Evolutionary conservation across 179 eudicot species (phyloP).

Genomic region (Amaranthus tricolor): DNA sequence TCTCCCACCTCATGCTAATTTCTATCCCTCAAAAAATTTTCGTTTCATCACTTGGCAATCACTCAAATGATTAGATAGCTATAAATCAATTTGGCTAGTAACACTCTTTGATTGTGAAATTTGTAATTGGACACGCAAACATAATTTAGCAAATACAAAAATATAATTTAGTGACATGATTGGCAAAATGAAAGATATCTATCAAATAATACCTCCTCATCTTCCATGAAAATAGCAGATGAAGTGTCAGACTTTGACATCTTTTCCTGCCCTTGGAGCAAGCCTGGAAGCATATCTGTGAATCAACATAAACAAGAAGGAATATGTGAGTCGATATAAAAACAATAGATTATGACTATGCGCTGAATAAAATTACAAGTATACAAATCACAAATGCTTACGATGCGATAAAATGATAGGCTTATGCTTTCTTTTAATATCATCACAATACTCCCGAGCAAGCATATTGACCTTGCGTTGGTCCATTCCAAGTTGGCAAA

Average conservation of each 20-base stretch:
- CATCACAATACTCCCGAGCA: conserved; percentile 95
- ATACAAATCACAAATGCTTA: conserved; percentile 31
- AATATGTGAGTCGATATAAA: not conserved
- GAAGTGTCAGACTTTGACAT: conserved; percentile 89
- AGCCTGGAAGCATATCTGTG: conserved; percentile 95
- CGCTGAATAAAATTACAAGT: not conserved
- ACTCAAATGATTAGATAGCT: too few relatives aligned
- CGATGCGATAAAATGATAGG: conserved; percentile 94
- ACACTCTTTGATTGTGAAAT: not conserved
- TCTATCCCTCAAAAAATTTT: not conserved
- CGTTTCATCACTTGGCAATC: too few relatives aligned
- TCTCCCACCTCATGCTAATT: not conserved
- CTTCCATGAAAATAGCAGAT: conserved; percentile 92
- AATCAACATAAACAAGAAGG: conserved; percentile 15
- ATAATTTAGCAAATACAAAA: not conserved
- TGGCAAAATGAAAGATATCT: not conserved
- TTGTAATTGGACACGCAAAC: not conserved
- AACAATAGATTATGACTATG: not conserved
- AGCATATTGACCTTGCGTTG: conserved; percentile 94
- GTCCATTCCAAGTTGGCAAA: conserved; percentile 97
- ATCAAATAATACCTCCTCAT: conserved; percentile 57
- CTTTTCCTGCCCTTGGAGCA: conserved; percentile 85
- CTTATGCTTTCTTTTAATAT: conserved; percentile 91
- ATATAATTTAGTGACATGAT: not conserved
- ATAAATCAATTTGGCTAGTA: too few relatives aligned